A percentile compares a stretch with the other conserved stretches of the same genome.
These are phyloP conservation scores for Helotiales sp. DNA, from an alignment of 2,329 filamentous ascomycete species.

Conservation along the genomic window DNA sequence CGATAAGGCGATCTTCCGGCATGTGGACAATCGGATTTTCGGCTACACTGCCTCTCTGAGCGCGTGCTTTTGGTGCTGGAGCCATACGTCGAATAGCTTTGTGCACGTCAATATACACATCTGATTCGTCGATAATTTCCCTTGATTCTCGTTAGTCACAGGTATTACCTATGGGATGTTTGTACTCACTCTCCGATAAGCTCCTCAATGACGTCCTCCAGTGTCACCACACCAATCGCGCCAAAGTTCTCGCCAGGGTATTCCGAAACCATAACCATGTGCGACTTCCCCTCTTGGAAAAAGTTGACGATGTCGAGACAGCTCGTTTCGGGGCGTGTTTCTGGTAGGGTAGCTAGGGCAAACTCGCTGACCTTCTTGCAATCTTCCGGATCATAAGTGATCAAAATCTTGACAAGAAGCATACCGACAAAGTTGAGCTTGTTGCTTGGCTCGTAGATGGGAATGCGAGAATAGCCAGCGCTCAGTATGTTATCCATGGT, in stretches of 20 bases:
- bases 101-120: constrained; percentile 97
- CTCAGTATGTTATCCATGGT: constrained; percentile 95
- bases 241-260: constrained; percentile 88
- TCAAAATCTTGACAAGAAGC: constrained; percentile 97
- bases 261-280: constrained; percentile 97
- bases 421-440: constrained; percentile 92
- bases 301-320: constrained; percentile 99
- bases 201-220: constrained; percentile 98
- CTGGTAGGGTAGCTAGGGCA: constrained; percentile 88
- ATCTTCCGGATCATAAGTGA: constrained; percentile 98
- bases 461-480: constrained; percentile 93
- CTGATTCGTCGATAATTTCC: constrained; percentile 98
- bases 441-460: constrained; percentile 87
- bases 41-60: constrained; percentile 61
- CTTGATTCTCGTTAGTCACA: constrained; percentile 51
- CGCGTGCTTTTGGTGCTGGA: constrained; percentile 69
- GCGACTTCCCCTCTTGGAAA: constrained; percentile 98
- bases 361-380: constrained; percentile 86
- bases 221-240: constrained; percentile 88
- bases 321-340: constrained; percentile 93
- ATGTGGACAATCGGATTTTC: constrained; percentile 44
- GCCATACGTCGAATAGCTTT: constrained; percentile 83
- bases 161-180: not conserved
- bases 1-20: constrained; percentile 46
- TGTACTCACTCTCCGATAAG: constrained; percentile 90